phyloP scores from a whole-genome alignment of 139 green algal species.

The Medakamo hakoo region DNA sequence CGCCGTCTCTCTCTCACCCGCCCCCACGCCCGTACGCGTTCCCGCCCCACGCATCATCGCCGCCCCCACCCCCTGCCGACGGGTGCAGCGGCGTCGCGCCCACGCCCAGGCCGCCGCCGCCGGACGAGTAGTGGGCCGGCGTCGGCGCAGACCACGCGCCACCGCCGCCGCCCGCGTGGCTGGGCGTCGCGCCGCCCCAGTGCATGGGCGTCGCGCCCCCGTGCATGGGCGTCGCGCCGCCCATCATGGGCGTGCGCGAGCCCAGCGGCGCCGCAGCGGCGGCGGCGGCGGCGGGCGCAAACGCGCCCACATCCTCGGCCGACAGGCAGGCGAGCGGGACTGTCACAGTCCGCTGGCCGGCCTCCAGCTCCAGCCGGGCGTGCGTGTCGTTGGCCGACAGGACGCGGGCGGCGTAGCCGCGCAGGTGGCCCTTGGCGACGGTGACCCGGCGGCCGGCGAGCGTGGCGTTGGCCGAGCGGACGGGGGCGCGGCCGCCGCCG shows the following conservation, averaged over 20 bases:
- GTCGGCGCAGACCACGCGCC: too few relatives aligned
- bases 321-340: slow-evolving; percentile 32
- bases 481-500: slow-evolving; percentile 7
- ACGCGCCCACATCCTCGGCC: slow-evolving; percentile 7
- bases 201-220: slow-evolving; percentile 11
- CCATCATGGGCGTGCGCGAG: too few relatives aligned
- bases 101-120: too few relatives aligned
- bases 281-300: slow-evolving; percentile 1
- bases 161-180: slow-evolving; percentile 18
- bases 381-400: slow-evolving; percentile 63
- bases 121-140: slow-evolving; percentile 16
- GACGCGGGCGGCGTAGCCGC: slow-evolving; percentile 67
- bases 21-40: too few relatives aligned
- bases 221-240: too few relatives aligned
- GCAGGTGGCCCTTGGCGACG: slow-evolving; percentile 45
- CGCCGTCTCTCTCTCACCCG: too few relatives aligned
- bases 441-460: slow-evolving; percentile 32
- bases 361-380: slow-evolving; percentile 73
- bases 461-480: slow-evolving; percentile 18
- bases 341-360: slow-evolving; percentile 62
- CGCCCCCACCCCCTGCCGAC: too few relatives aligned
- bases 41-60: too few relatives aligned
- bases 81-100: slow-evolving; percentile 32
- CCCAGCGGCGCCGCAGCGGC: too few relatives aligned
- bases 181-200: slow-evolving; percentile 15